Evolutionary conservation across 768 basidiomycete species (phyloP), one percentile per base, ranked within the genome.

Genomic region (Mycena latifolia): DNA sequence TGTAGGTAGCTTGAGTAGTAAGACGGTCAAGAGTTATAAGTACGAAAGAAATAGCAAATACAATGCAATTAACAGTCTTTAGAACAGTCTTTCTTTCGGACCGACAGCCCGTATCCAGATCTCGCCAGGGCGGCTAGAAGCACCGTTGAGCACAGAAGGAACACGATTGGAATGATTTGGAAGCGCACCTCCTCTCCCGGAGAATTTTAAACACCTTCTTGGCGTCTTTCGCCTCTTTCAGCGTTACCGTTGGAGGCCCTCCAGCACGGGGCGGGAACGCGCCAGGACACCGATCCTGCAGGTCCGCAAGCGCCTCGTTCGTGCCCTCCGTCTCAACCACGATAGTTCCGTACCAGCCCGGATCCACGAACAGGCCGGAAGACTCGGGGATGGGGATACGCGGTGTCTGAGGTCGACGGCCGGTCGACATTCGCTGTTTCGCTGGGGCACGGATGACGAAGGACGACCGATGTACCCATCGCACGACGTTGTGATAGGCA

Each of bases 241-340:
- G 43, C 48, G 29, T 77, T 33, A 78, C 74, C 73, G 74, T 79
- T 70, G 77, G 77, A 0, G 78, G 58, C 0, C 77, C 79, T 50
- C 81, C 78, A 11, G 85, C 84, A 46, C 89, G 79, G 0, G 88
- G 87, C 31, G 92, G 89, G 73, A 92, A 92, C 12, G 82, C 87
- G 0, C 87, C 86, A 10, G 84, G 84, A 77, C 93, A 93, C 5
- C 93, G 85, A 53, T 82, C 85, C 69, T 91, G 91, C 66, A 96
- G 81, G 76, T 95, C 94, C 22, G 85, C 87, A 27, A 94, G 84
- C 12, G 91, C 89, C 72, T 96, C 94, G 74, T 94, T 92, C 46
- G 94, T 95, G 41, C 93, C 93, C 74, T 95, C 93, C 14, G 92
- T 89, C 80, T 96, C 94, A 27, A 96, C 85, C 28, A 95, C 86